Evolutionary conservation across 352 stramenopile genomes (phyloP), one percentile per base, ranked within the genome.

Genomic region (Phytophthora sansomeana): DNA sequence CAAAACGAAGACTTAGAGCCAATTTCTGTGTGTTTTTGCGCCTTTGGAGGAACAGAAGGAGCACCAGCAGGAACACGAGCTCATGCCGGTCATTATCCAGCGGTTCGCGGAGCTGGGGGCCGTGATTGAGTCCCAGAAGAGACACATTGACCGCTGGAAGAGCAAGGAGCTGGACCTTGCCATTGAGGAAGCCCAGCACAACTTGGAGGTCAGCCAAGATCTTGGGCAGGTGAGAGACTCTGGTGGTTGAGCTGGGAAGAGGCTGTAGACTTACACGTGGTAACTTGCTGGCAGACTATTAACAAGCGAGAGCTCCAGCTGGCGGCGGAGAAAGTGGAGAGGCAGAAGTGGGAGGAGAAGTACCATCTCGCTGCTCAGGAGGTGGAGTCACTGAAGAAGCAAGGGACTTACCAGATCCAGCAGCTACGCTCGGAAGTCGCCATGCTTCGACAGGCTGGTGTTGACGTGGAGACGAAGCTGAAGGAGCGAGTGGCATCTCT

Each of bases 121-220:
- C 1, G 83, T 95, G 4, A 95, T 95, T 60, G 85, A 95, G 78
- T 91, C 83, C 16, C 87, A 95, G 69, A 95, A 95, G 71, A 76
- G 83, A 42, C 82, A 95, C 46, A 93, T 93, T 32, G 85, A 95
- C 53, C 81, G 80, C 21, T 95, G 87, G 87, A 95, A 95, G 76
- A 75, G 87, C 57, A 92, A 92, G 69, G 87, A 93, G 47, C 63
- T 93, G 43, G 85, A 95, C 35, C 64, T 92, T 46, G 83, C 85
- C 24, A 93, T 93, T 61, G 85, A 76, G 11, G 87, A 93, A 44
- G 64, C 75, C 1, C 77, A 92, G 48, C 75, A 90, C 47, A 91
- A 86, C 43, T 54, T 92, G 24, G 81, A 91, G 47, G 41, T 91
- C 10, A 86, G 91, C 24, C 47, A 50, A 19, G 69, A 89, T 24